Evolutionary conservation across 305 asterid species (phyloP), one percentile per base, ranked within the genome.

Genomic region (Solanum aculeatissimum): DNA sequence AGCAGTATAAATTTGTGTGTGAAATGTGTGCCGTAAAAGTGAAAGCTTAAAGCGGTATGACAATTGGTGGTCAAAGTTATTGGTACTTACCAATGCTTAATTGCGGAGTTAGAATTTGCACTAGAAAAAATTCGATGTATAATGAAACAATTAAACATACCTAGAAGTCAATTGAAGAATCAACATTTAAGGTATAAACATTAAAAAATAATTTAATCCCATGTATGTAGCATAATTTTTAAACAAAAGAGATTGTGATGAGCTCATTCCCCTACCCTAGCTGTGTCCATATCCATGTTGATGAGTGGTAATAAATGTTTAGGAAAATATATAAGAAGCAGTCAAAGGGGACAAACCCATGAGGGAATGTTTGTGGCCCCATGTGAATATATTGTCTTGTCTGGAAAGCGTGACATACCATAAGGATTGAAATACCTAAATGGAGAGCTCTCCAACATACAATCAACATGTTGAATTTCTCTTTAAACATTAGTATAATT

Each of bases 311-410:
- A 45, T 1, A 45, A 45, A 45, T 45, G 3, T 45, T 11, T 3
- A 2, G 12, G 1, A 45, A 45, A 45, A 14, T 32, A 11, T 35
- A 1, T 74, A 81, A 11, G 27, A 14, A 60, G 75, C 25, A 35
- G 18, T 43, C 18, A 62, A 63, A 82, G 84, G 63, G 19, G 77
- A 81, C 84, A 62, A 63, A 43, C 0, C 4, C 72, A 18, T 23
- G 77, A 81, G 77, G 19, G 32, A 82, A 63, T 63, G 84, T 82
- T 63, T 82, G 2, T 63, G 84, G 84, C 45, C 47, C 84, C 84
- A 82, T 62, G 58, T 62, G 19, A 62, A 63, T 42, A 42, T 7
- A 60, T 25, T 63, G 62, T 82, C n/a, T 18, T 35, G 45, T 49
- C 82, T 27, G 18, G 27, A 23, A 75, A 82, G 62, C 74, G 78